Evolutionary conservation across 2,329 filamentous ascomycete species (phyloP).

Genomic region (Colletotrichum musae): DNA sequence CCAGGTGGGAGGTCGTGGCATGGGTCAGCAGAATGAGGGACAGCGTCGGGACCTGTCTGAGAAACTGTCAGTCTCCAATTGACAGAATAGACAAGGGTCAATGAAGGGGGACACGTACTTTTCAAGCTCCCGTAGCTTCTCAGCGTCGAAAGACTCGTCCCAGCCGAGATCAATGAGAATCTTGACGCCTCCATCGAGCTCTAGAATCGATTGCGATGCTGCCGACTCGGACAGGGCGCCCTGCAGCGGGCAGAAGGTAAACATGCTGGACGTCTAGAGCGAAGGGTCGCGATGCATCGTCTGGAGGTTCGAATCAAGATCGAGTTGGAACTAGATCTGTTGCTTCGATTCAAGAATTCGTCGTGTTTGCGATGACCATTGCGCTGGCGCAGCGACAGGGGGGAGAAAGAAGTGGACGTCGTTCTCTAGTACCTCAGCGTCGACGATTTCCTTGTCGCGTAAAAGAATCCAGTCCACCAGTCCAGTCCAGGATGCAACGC

Average conservation of each 20-base stretch:
- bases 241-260: conserved; percentile 93
- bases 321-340: neutral
- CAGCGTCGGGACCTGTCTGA: conserved; percentile 88
- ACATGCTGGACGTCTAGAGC: conserved; percentile 72
- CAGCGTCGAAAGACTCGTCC: conserved; percentile 91
- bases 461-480: conserved; percentile 28
- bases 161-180: conserved; percentile 95
- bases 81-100: neutral
- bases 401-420: neutral
- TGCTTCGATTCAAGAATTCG: neutral
- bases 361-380: conserved; percentile 24
- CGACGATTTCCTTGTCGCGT: conserved; percentile 28
- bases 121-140: conserved; percentile 88
- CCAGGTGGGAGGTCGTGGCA: conserved; percentile 90
- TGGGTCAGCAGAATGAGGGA: conserved; percentile 96
- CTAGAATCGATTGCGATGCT: conserved; percentile 94
- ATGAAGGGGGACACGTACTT: conserved; percentile 70
- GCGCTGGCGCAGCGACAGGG: conserved; percentile 23
- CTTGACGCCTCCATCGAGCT: conserved; percentile 97
- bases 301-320: neutral
- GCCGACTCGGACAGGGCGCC: conserved; percentile 90
- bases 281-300: conserved; percentile 26
- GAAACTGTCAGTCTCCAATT: conserved; percentile 41
- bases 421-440: conserved; percentile 11
- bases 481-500: neutral